A percentile compares a stretch with the other conserved stretches of the same genome.
These are phyloP conservation scores for Candolleomyces efflorescens DNA, from an alignment of 768 basidiomycete species.

Conservation along the genomic window DNA sequence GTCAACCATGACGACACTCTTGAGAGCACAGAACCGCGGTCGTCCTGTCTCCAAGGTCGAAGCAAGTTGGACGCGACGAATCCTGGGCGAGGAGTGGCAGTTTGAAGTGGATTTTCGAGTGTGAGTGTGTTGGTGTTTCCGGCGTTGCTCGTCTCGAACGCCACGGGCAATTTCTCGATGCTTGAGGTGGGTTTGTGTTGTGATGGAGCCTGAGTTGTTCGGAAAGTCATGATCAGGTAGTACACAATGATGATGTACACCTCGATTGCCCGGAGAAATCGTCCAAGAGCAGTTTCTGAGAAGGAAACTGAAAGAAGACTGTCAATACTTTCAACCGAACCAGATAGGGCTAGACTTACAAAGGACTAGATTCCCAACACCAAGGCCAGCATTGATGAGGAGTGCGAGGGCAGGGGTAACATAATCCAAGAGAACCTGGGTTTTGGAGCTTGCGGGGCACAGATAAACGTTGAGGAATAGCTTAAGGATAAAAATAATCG, in stretches of 20 bases:
- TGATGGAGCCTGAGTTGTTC: slow-evolving; percentile 2
- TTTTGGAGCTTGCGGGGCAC: slow-evolving; percentile 34
- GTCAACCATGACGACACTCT: slow-evolving; percentile 15
- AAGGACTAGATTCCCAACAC: slow-evolving; percentile 48
- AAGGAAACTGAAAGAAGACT: slow-evolving; percentile 47
- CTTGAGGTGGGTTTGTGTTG: not conserved
- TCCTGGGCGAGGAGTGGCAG: not conserved
- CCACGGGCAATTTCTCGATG: not conserved
- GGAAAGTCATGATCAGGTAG: slow-evolving; percentile 45
- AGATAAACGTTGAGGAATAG: slow-evolving; percentile 53
- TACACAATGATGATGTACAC: slow-evolving; percentile 60
- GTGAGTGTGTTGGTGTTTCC: not conserved
- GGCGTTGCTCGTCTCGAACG: not conserved
- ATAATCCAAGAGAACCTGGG: slow-evolving; percentile 43
- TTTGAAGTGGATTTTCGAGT: not conserved
- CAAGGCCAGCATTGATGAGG: slow-evolving; percentile 46
- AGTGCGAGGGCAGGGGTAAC: slow-evolving; percentile 48
- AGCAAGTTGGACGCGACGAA: not conserved
- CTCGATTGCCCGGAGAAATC: slow-evolving; percentile 60
- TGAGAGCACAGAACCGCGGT: slow-evolving; percentile 2
- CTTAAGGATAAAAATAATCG: slow-evolving; percentile 58
- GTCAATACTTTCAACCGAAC: not conserved
- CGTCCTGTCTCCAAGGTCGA: not conserved
- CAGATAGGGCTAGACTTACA: slow-evolving; percentile 42
- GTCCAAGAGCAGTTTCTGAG: slow-evolving; percentile 66